A percentile compares a stretch with the other conserved stretches of the same genome.
These are phyloP conservation scores for Talaromyces thailandensis DNA, from an alignment of 495 filamentous ascomycete species.

Conservation along the genomic window DNA sequence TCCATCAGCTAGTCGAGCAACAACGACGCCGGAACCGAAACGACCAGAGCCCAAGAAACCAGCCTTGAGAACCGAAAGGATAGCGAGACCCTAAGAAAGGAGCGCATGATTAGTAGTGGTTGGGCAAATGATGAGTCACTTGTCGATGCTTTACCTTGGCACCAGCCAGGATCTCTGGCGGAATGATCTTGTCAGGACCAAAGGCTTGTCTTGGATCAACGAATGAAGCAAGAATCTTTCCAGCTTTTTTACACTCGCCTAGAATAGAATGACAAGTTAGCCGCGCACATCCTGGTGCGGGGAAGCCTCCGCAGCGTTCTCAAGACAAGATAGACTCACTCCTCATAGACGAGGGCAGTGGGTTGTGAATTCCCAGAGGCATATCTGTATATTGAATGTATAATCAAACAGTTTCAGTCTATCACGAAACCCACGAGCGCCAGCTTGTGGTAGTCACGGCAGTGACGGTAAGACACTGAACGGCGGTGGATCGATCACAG, in stretches of 20 bases:
- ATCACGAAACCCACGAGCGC: not conserved
- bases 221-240: slow-evolving; percentile 90
- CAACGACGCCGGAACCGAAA: slow-evolving; percentile 88
- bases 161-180: slow-evolving; percentile 76
- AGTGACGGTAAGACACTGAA: not conserved
- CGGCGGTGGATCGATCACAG: not conserved
- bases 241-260: slow-evolving; percentile 86
- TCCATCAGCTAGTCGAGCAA: slow-evolving; percentile 86
- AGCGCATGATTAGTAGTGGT: not conserved
- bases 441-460: not conserved
- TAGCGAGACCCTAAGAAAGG: slow-evolving; percentile 67
- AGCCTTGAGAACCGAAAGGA: slow-evolving; percentile 91
- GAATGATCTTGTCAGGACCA: slow-evolving; percentile 95
- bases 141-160: slow-evolving; percentile 58
- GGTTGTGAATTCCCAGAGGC: slow-evolving; percentile 60
- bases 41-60: slow-evolving; percentile 90
- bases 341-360: slow-evolving; percentile 54
- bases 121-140: not conserved
- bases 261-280: slow-evolving; percentile 15
- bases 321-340: slow-evolving; percentile 35
- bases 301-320: slow-evolving; percentile 16
- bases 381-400: slow-evolving; percentile 19
- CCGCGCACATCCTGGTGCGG: slow-evolving; percentile 25
- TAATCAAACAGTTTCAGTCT: not conserved
- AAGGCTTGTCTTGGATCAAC: slow-evolving; percentile 91